Conservation (phyloP, 2,329 filamentous ascomycete species). For the Colletotrichum endophyticum region DNA sequence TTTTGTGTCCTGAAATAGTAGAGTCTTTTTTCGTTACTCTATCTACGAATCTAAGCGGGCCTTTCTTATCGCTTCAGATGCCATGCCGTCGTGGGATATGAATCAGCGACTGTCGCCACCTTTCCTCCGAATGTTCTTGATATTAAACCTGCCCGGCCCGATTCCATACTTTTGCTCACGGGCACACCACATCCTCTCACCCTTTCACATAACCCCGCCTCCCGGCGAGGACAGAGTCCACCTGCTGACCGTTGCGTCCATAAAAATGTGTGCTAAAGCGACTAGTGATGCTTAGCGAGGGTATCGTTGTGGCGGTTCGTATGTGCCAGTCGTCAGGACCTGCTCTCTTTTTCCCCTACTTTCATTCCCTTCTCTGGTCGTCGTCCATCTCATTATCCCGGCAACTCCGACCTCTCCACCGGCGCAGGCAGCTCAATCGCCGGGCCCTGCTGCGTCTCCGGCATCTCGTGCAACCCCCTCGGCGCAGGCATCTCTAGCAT, state of each 20-base stretch:
- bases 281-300: constrained; percentile 10
- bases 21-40: not conserved
- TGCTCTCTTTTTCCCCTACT: fast-evolving
- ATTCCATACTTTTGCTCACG: not conserved
- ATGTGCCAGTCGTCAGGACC: not conserved
- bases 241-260: not conserved
- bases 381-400: not conserved
- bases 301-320: constrained; percentile 14
- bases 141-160: not conserved
- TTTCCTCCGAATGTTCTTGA: not conserved
- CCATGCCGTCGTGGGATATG: not conserved
- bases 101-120: not conserved
- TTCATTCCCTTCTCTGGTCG: not conserved
- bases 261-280: not conserved
- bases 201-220: not conserved
- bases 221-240: not conserved
- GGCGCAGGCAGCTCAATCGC: constrained; percentile 8
- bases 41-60: not conserved
- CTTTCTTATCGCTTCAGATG: not conserved
- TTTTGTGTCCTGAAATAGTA: not conserved
- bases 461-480: constrained; percentile 16
- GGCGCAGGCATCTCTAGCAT: constrained; percentile 6
- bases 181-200: not conserved
- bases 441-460: constrained; percentile 10
- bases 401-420: constrained; percentile 12